Percentiles rank a stretch among this genome's conserved stretches.
Evolutionary conservation across 169 alveolate genomes (phyloP).

Genomic region (Cryptosporidium bovis): DNA sequence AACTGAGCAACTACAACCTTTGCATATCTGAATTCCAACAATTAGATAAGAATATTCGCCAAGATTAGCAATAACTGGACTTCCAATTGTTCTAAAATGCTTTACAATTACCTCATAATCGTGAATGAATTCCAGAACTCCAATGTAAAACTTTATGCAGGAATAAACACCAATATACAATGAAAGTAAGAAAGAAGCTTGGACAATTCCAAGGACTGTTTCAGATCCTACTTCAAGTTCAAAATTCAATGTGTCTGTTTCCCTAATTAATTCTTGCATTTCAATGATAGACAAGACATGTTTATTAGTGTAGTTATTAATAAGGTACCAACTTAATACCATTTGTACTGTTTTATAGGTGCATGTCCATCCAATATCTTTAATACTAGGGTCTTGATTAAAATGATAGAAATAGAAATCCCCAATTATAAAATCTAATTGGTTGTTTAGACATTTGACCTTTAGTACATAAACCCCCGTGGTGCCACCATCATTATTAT

Average conservation of each 20-base stretch:
- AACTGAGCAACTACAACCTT: conserved; percentile 49
- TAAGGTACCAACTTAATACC: conserved; percentile 82
- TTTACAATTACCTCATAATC: conserved; percentile 77
- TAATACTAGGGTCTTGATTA: conserved; percentile 76
- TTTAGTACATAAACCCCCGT: neutral
- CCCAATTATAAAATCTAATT: conserved; percentile 57
- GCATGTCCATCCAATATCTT: conserved; percentile 85
- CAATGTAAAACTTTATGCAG: conserved; percentile 77
- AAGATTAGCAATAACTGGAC: conserved; percentile 82
- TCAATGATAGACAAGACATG: conserved; percentile 76
- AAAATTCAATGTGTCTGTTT: conserved; percentile 76
- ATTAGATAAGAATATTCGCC: conserved; percentile 81
- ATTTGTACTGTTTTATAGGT: conserved; percentile 82
- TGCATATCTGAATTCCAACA: conserved; percentile 79
- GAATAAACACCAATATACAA: conserved; percentile 79
- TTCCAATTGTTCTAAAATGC: conserved; percentile 75
- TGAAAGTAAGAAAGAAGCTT: conserved; percentile 80
- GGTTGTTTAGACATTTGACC: neutral
- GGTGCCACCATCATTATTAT: no score
- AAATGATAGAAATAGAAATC: conserved; percentile 81
- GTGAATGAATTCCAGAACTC: conserved; percentile 77
- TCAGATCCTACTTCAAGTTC: conserved; percentile 73
- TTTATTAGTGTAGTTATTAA: conserved; percentile 77
- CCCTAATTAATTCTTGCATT: conserved; percentile 77
- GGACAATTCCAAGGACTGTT: conserved; percentile 85